Evolutionary conservation across 1,139 yeast species (phyloP).

Genomic region (Nadsonia starkeyi-henricii): DNA sequence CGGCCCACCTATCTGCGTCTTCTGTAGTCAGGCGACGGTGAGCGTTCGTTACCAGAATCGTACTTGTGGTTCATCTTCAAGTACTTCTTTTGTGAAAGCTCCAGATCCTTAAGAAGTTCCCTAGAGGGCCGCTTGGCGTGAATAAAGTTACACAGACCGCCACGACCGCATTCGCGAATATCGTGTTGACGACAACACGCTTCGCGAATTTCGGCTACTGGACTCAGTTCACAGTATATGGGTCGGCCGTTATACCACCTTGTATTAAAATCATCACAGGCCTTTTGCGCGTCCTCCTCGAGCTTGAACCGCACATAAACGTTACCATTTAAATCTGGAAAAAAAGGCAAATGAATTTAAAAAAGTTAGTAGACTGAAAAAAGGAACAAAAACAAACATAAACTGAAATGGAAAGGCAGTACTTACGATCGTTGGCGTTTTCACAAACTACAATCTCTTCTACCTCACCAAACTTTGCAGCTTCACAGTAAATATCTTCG

Average conservation of each 20-base stretch:
- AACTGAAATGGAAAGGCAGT: too few species aligned
- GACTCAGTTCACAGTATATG: constrained; percentile 66
- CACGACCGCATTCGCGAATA: constrained; percentile 50
- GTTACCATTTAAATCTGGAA: constrained; percentile 51
- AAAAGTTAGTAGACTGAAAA: background rate
- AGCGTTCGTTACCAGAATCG: constrained; percentile 5
- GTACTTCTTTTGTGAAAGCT: constrained; percentile 24
- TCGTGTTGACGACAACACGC: constrained; percentile 69
- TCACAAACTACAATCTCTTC: constrained; percentile 64
- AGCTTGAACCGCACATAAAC: constrained; percentile 54
- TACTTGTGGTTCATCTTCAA: constrained; percentile 8
- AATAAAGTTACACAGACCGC: constrained; percentile 77
- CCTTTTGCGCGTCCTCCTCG: constrained; percentile 45
- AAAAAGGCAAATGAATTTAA: background rate
- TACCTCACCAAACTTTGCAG: constrained; percentile 47
- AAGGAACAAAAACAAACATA: background rate
- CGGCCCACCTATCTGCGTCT: constrained; percentile 3
- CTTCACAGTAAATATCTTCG: constrained; percentile 59
- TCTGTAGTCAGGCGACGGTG: constrained; percentile 7
- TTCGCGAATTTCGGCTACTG: constrained; percentile 57
- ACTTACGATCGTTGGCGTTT: constrained; percentile 50
- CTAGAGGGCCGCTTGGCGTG: constrained; percentile 52
- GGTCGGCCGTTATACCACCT: constrained; percentile 80
- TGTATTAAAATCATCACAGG: constrained; percentile 47
- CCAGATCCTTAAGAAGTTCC: constrained; percentile 29